Evolutionary conservation across 352 stramenopile species (phyloP), one percentile per base, ranked within the genome.

Genomic region (Phytophthora sojae): DNA sequence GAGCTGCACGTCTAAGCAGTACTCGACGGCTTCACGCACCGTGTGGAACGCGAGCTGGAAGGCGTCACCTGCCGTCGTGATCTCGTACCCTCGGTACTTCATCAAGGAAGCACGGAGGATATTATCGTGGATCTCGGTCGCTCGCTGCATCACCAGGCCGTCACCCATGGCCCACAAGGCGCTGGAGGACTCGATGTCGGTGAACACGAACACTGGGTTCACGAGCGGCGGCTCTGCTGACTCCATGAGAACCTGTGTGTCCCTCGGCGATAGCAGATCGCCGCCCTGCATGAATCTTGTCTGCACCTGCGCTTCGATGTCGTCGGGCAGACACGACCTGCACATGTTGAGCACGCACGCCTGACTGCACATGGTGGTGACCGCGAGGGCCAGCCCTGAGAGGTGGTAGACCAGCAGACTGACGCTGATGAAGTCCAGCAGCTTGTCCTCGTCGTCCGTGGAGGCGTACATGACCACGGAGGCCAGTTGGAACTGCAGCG

Each of bases 11-110:
- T 89, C 80, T 57, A 90, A 64, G 37, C 80, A 88, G 35, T 90
- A 90, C 39, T 86, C 82, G 9, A 90, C 80, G 23, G 82, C 82
- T 64, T 90, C 82, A 0, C 72, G 71, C 14, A 89, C 77, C 9
- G 76, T 86, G 57, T 90, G 82, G 57, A 90, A 90, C 21, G 82
- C 82, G n/a, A 90, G 61, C 58, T 90, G 82, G 44, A 90, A 90
- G 11, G 82, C 70, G 35, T 90, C 82, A 0, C 82, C 82, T 23
- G 69, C 73, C 12, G 82, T 90, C 12, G 82, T 90, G 57, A 90
- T 89, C 58, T 90, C 82, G 44, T 90, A 90, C 17, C 82, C 82
- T 69, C 78, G 67, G 55, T 90, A 82, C 52, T 85, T 87, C 60
- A 83, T 79, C 29, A 90, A 62, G 1, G 73, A 77, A 9, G 79